Conservation (phyloP, 164 flowering plant genomes). For the Tetrastigma voinierianum region DNA sequence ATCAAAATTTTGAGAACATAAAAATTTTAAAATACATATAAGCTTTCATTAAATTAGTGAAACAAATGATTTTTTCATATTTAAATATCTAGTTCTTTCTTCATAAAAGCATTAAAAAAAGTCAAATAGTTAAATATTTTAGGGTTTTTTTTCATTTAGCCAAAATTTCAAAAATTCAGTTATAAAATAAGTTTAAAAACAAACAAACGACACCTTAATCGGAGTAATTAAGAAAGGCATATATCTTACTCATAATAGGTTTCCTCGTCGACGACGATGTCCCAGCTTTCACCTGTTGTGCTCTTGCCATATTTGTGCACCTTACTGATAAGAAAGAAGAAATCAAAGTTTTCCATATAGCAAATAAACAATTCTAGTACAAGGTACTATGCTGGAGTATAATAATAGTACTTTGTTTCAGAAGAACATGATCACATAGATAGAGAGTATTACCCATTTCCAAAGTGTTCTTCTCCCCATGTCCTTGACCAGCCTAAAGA, state of each 20-base stretch:
- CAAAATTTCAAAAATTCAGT: no score
- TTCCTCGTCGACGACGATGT: slow-evolving; percentile 87
- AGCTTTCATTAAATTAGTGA: no score
- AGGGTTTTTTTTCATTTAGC: no score
- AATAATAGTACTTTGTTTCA: neutral
- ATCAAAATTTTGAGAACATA: no score
- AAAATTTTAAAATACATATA: no score
- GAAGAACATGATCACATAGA: neutral
- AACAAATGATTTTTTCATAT: no score
- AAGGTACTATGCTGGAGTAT: neutral
- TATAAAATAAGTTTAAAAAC: no score
- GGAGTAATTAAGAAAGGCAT: neutral
- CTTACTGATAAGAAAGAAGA: slow-evolving; percentile 49
- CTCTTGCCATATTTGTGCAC: slow-evolving; percentile 99
- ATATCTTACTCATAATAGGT: slow-evolving; percentile 91
- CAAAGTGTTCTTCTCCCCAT: slow-evolving; percentile 99
- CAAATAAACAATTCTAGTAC: neutral
- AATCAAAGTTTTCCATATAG: neutral
- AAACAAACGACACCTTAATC: no score
- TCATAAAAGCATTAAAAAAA: no score
- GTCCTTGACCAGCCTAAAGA: slow-evolving; percentile 91
- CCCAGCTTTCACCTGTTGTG: slow-evolving; percentile 98
- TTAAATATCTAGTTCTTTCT: no score
- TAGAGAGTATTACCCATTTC: slow-evolving; percentile 71
- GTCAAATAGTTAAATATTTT: no score